Base-by-base conservation (phyloP, 1,284 basidiomycete genomes). In the Melampsora americana region DNA sequence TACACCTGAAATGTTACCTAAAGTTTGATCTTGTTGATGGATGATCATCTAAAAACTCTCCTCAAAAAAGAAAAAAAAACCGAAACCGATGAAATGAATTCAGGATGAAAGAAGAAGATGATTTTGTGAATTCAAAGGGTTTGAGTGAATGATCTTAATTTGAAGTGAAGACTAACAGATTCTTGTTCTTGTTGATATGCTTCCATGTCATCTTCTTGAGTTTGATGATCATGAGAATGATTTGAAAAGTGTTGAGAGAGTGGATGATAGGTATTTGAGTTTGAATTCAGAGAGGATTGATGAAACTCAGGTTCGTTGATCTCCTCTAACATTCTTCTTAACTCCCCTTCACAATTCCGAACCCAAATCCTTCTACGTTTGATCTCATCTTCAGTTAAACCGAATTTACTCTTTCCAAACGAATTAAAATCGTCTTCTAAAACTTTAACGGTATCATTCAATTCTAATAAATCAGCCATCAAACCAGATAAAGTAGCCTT, bases 1-100 rank as follows among this genome's bases (percentile, higher is more conserved):
- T 0, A 93, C 93, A 0, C 92, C 92, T 0, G 90, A 87, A 80
- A 96, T 94, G 0, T 90, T 87, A 61, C 90, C 89, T 77, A 96
- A 89, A 0, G 92, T 90, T 65, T 88, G 86, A 81, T 96, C 93
- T 85, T 96, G 93, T 80, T 91, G 88, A 64, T 86, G 87, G 56
- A 95, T 88, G 83, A 95, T 88, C 82, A 93, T 87, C 90, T 94
- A 78, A n/a, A 2, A 23, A 23, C 11, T 12, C 5, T 42, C 11
- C 39, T 42, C 35, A 35, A 35, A 35, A 35, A 35, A 26, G 14
- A 11, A 28, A n/a, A n/a, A n/a, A n/a, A n/a, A n/a, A n/a, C n/a
- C n/a, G n/a, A n/a, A n/a, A n/a, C n/a, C n/a, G n/a, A n/a, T n/a
- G n/a, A n/a, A n/a, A n/a, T n/a, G n/a, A n/a, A n/a, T n/a, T n/a